A percentile compares a stretch with the other conserved stretches of the same genome.
Evolutionary conservation across 345 rosid genomes (phyloP).

Genomic region (Gossypium sturtianum): DNA sequence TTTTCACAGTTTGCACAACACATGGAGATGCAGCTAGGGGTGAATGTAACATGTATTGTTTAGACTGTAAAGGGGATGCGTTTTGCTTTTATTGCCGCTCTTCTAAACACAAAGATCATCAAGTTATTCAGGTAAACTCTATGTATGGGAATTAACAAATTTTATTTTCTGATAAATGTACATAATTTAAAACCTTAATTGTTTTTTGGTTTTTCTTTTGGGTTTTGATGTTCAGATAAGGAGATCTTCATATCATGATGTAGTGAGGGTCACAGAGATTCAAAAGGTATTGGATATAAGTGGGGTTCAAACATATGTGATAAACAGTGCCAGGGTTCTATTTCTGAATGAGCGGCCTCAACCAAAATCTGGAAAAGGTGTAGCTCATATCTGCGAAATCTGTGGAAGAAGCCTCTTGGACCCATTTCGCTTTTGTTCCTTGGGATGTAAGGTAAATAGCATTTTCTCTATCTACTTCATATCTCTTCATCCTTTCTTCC

Average conservation of each 20-base stretch:
- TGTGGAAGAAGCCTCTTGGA: conserved; percentile 82
- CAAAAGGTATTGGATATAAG: conserved; percentile 64
- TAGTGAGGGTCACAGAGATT: conserved; percentile 79
- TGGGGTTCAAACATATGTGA: conserved; percentile 87
- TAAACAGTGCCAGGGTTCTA: conserved; percentile 77
- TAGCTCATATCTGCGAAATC: conserved; percentile 64
- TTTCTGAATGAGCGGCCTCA: conserved; percentile 87
- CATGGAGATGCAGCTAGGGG: conserved; percentile 62
- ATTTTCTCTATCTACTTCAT: background rate
- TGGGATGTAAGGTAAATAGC: conserved; percentile 77
- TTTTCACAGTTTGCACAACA: conserved; percentile 55
- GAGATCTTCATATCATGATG: conserved; percentile 88
- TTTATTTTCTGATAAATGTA: background rate
- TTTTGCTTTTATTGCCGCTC: conserved; percentile 88
- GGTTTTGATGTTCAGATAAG: conserved; percentile 41
- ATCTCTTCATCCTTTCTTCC: conserved; percentile 8
- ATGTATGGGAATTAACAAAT: background rate
- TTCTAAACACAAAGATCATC: conserved; percentile 68
- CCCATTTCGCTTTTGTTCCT: conserved; percentile 81
- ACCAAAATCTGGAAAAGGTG: conserved; percentile 47
- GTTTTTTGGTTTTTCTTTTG: background rate
- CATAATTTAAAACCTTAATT: background rate
- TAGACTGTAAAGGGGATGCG: conserved; percentile 56
- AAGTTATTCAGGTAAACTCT: conserved; percentile 56
- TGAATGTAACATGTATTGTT: conserved; percentile 87